A percentile compares a stretch with the other conserved stretches of the same genome.
These are phyloP conservation scores for Pichia paraexigua DNA, from an alignment of 805 yeast species.

Conservation along the genomic window DNA sequence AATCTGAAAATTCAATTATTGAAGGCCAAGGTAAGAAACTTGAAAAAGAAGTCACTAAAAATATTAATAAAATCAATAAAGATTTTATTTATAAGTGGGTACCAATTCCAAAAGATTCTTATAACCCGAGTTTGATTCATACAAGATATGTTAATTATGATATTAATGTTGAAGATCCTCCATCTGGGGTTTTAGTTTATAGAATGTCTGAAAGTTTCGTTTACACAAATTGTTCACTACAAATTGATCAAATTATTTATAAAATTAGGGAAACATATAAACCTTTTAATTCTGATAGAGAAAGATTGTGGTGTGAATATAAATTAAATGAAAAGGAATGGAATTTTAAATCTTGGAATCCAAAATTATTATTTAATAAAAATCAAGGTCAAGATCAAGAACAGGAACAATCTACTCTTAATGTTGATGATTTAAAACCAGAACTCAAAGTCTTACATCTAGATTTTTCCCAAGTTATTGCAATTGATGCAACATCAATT, in stretches of 20 bases:
- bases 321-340: slow-evolving; percentile 3
- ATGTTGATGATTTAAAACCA: slow-evolving; percentile 33
- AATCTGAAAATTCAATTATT: background rate
- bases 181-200: slow-evolving; percentile 84
- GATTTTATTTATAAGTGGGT: slow-evolving; percentile 46
- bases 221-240: slow-evolving; percentile 73
- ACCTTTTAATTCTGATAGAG: slow-evolving; percentile 42
- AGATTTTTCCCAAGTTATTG: slow-evolving; percentile 73
- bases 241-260: slow-evolving; percentile 60
- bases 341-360: background rate
- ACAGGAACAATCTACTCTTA: background rate
- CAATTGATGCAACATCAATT: slow-evolving; percentile 70
- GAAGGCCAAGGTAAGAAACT: background rate
- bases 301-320: slow-evolving; percentile 77
- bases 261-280: slow-evolving; percentile 55
- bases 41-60: slow-evolving; percentile 1
- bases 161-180: slow-evolving; percentile 63
- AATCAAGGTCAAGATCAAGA: background rate
- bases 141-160: slow-evolving; percentile 42
- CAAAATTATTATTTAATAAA: background rate
- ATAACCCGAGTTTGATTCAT: slow-evolving; percentile 21
- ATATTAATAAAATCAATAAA: background rate
- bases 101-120: slow-evolving; percentile 38
- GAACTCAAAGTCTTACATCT: slow-evolving; percentile 61
- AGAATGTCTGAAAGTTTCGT: slow-evolving; percentile 75